Evolutionary conservation across 192 early-diverging fungal species (phyloP).

Genomic region (Spizellomyces punctatus): DNA sequence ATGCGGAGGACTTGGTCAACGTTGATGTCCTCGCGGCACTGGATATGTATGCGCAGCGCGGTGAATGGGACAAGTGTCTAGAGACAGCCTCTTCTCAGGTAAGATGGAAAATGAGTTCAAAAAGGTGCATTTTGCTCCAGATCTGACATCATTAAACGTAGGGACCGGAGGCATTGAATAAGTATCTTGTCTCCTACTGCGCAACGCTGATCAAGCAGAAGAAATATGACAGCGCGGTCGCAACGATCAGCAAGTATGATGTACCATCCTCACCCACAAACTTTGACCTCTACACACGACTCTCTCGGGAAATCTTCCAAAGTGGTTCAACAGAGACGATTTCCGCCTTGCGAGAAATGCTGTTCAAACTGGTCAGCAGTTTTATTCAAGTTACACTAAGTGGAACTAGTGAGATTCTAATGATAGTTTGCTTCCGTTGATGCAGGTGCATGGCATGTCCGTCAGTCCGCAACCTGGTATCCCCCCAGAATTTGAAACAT

Average conservation of each 20-base stretch:
- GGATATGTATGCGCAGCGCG: slow-evolving; percentile 57
- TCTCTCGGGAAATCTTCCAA: slow-evolving; percentile 43
- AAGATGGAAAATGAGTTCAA: slow-evolving; percentile 8
- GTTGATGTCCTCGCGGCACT: slow-evolving; percentile 60
- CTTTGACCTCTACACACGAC: slow-evolving; percentile 48
- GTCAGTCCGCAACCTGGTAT: slow-evolving; percentile 36
- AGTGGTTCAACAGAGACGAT: slow-evolving; percentile 22
- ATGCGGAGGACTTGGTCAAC: slow-evolving; percentile 54
- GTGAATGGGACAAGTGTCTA: slow-evolving; percentile 67
- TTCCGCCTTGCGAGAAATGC: slow-evolving; percentile 46
- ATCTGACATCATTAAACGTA: not conserved
- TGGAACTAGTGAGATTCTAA: not conserved
- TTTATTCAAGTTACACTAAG: not conserved
- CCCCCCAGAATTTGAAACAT: slow-evolving; percentile 41
- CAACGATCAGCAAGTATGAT: slow-evolving; percentile 45
- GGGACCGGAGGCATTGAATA: slow-evolving; percentile 47
- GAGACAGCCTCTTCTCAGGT: slow-evolving; percentile 49
- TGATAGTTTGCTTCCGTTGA: not conserved
- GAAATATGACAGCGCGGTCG: slow-evolving; percentile 46
- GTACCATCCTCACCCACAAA: slow-evolving; percentile 34
- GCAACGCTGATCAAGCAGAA: slow-evolving; percentile 43
- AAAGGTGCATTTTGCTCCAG: not conserved
- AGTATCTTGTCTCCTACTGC: slow-evolving; percentile 49
- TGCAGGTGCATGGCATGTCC: slow-evolving; percentile 28
- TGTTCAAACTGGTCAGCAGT: slow-evolving; percentile 51